A percentile compares a stretch with the other conserved stretches of the same genome.
phyloP scores from a whole-genome alignment of 2,329 filamentous ascomycete genomes.

The Diaporthe velutina region DNA sequence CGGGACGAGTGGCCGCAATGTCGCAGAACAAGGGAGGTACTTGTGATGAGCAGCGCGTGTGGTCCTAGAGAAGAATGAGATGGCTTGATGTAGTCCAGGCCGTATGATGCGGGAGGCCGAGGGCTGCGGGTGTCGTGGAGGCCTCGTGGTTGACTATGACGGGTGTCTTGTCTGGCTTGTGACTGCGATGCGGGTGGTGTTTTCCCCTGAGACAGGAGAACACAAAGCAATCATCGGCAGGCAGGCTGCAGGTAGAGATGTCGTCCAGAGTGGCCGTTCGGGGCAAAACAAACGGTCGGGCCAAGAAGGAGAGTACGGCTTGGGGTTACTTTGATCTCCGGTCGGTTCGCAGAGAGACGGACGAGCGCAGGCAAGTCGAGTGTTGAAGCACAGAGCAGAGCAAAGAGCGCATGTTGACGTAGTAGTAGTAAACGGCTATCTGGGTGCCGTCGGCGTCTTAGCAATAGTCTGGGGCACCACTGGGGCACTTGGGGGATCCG shows the following conservation, averaged over 20 bases:
- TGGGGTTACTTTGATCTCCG: background rate
- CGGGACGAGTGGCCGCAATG: background rate
- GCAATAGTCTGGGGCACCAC: constrained; percentile 1
- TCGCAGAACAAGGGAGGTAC: background rate
- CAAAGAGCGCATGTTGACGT: constrained; percentile 28
- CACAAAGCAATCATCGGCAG: constrained; percentile 24
- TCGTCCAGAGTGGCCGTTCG: background rate
- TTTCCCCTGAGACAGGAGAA: constrained; percentile 19
- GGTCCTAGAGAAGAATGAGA: background rate
- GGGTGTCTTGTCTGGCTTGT: constrained; percentile 5
- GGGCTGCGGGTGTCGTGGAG: background rate
- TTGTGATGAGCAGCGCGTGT: background rate
- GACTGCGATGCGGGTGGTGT: constrained; percentile 9
- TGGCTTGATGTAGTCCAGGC: background rate
- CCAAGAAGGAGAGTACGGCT: background rate
- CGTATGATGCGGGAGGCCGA: background rate
- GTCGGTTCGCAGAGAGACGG: constrained; percentile 5
- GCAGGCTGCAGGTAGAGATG: constrained; percentile 8
- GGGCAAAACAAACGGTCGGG: background rate
- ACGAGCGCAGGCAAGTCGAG: background rate
- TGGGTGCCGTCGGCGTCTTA: constrained; percentile 15
- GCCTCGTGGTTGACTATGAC: background rate
- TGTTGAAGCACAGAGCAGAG: background rate
- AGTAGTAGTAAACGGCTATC: constrained; percentile 3
- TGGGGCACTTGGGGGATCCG: background rate